Evolutionary conservation across 768 basidiomycete genomes (phyloP).

Genomic region (Psilocybe cyanescens): DNA sequence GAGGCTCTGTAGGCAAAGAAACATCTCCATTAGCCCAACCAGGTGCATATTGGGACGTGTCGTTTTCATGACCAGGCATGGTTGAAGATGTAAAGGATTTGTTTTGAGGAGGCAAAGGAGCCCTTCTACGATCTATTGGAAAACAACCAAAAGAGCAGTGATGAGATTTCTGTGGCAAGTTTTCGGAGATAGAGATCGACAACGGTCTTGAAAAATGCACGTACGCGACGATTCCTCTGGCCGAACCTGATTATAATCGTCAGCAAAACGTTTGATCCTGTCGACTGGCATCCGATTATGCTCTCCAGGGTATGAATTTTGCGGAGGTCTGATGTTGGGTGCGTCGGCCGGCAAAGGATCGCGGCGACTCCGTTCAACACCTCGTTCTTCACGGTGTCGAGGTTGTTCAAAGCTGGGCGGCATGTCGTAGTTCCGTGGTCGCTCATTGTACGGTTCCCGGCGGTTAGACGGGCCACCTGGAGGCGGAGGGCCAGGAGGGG

Average conservation of each 20-base stretch:
- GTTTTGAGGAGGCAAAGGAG: slow-evolving; percentile 49
- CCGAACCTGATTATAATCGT: slow-evolving; percentile 2
- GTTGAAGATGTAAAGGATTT: slow-evolving; percentile 31
- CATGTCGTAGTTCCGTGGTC: not conserved
- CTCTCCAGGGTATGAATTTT: slow-evolving; percentile 6
- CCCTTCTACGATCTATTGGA: slow-evolving; percentile 40
- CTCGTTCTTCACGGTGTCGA: slow-evolving; percentile 9
- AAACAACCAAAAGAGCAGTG: slow-evolving; percentile 7
- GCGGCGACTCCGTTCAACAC: slow-evolving; percentile 13
- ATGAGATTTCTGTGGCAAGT: slow-evolving; percentile 9
- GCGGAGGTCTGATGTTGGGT: not conserved
- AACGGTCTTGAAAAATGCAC: slow-evolving; percentile 26
- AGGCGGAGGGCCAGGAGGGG: slow-evolving; percentile 1
- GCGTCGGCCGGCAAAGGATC: slow-evolving; percentile 15
- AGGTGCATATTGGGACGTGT: slow-evolving; percentile 5
- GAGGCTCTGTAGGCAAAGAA: slow-evolving; percentile 5
- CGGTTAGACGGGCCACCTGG: slow-evolving; percentile 7
- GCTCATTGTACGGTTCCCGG: slow-evolving; percentile 4
- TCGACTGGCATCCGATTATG: not conserved
- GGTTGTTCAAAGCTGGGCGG: slow-evolving; percentile 12
- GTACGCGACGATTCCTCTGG: slow-evolving; percentile 34
- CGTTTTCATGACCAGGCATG: slow-evolving; percentile 2
- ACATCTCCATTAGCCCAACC: slow-evolving; percentile 15
- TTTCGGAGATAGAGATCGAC: slow-evolving; percentile 21
- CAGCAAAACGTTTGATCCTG: not conserved